A percentile compares a stretch with the other conserved stretches of the same genome.
These are phyloP conservation scores for Rachicladosporium sp. DNA, from an alignment of 2,329 filamentous ascomycete genomes.

Conservation along the genomic window DNA sequence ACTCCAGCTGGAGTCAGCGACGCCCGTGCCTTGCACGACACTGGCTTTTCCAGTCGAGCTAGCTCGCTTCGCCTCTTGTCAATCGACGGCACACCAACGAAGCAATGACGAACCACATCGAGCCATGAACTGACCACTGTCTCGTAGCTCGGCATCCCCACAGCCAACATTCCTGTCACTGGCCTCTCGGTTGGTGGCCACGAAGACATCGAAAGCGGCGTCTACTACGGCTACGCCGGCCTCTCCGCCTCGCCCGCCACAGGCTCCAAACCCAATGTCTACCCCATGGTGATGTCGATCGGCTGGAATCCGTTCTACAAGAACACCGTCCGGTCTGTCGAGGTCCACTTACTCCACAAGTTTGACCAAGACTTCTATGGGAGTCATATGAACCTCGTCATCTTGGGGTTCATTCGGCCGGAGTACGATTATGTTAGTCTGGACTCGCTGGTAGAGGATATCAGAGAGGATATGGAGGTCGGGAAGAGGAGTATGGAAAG, in stretches of 20 bases:
- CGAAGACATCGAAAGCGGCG: conserved; percentile 55
- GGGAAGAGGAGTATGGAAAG: conserved; percentile 60
- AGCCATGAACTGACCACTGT: neutral
- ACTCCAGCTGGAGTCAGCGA: too few relatives aligned
- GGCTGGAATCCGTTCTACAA: conserved; percentile 98
- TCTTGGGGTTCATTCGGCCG: conserved; percentile 78
- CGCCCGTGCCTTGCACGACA: too few relatives aligned
- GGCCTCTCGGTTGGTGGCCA: conserved; percentile 58
- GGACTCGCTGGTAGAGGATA: conserved; percentile 78
- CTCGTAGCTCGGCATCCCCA: conserved; percentile 77
- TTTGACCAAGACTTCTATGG: conserved; percentile 80
- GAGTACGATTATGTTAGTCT: conserved; percentile 79
- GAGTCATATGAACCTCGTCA: conserved; percentile 61
- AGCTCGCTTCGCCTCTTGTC: too few relatives aligned
- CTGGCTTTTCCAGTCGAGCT: neutral
- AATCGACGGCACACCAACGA: too few relatives aligned
- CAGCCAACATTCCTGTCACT: conserved; percentile 67
- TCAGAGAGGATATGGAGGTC: conserved; percentile 77
- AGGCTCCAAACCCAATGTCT: conserved; percentile 34
- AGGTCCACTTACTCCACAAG: conserved; percentile 52
- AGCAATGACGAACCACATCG: too few relatives aligned
- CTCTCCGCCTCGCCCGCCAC: conserved; percentile 33
- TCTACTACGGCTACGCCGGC: conserved; percentile 88
- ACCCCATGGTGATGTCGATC: conserved; percentile 85
- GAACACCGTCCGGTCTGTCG: conserved; percentile 70